phyloP scores from a whole-genome alignment of 2,329 filamentous ascomycete genomes.

The Davidsoniella neocaledoniae region DNA sequence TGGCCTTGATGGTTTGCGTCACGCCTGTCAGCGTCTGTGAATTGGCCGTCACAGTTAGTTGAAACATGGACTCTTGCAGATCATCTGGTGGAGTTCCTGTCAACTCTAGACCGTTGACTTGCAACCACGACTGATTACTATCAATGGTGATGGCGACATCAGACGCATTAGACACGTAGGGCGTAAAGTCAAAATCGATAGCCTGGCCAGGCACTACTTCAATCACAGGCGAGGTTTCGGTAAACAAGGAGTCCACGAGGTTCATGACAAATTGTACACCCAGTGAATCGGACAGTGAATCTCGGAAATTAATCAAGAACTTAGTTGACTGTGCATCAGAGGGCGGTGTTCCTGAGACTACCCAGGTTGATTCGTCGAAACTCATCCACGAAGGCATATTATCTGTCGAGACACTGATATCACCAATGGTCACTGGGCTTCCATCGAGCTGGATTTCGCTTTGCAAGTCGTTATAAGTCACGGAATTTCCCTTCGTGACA shows the following conservation, averaged over 20 bases:
- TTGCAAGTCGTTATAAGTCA: slow-evolving; percentile 36
- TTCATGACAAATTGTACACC: slow-evolving; percentile 32
- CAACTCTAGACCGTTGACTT: slow-evolving; percentile 23
- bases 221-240: slow-evolving; percentile 22
- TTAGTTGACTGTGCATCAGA: slow-evolving; percentile 40
- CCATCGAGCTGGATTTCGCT: slow-evolving; percentile 42
- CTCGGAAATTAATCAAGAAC: slow-evolving; percentile 43
- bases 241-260: slow-evolving; percentile 24
- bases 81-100: slow-evolving; percentile 24
- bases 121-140: slow-evolving; percentile 28
- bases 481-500: slow-evolving; percentile 27
- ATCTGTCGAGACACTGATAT: slow-evolving; percentile 35
- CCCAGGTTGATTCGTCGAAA: slow-evolving; percentile 44
- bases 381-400: slow-evolving; percentile 51
- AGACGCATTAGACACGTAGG: slow-evolving; percentile 25
- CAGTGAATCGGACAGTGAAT: slow-evolving; percentile 42
- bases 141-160: slow-evolving; percentile 23
- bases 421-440: slow-evolving; percentile 27
- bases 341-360: slow-evolving; percentile 47
- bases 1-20: slow-evolving; percentile 15
- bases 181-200: slow-evolving; percentile 26
- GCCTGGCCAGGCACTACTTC: slow-evolving; percentile 24
- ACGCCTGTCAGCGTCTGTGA: slow-evolving; percentile 11
- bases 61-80: not conserved
- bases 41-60: slow-evolving; percentile 10